Evolutionary conservation across 2,329 filamentous ascomycete species (phyloP), one percentile per base, ranked within the genome.

Genomic region (Trichoderma asperellum): DNA sequence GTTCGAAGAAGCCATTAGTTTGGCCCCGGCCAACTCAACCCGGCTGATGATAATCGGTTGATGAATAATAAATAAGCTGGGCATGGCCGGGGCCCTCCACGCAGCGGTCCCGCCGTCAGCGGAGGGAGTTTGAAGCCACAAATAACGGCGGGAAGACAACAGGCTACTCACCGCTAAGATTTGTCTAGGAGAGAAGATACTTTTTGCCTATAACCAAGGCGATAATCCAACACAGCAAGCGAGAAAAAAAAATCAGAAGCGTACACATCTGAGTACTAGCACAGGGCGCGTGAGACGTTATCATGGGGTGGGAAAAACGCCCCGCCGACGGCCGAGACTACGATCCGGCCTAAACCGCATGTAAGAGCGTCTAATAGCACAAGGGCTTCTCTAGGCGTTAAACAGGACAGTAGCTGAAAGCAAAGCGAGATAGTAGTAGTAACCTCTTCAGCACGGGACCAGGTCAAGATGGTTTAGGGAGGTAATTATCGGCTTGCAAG

Each of bases 401-500:
- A 47, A 35, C 16, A n/a, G 24, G 35, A 24, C n/a, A 12, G 58
- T n/a, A 27, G 3, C 12, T 14, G n/a, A 18, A 21, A 27, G 35
- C 7, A n/a, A 37, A 40, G 49, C 37, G 49, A 24, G 27, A 43
- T 24, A 35, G 4, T 21, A 21, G 61, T 40, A 6, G 5, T 21
- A 32, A 43, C 14, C 49, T 24, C 16, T 18, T 40, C 11, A 27
- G 16, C 34, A 24, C 53, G 34, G 47, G 53, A 40, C 34, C 34
- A n/a, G 65, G 32, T 21, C 40, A 21, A 55, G 65, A 43, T 24
- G 14, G 18, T 43, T 57, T 11, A 43, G 47, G 47, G 53, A 32
- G 61, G 12, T 66, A 60, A 65, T 67, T 69, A 66, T 66, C 47
- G 67, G 62, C 27, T 59, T 55, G 70, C 37, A 52, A 47, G 56